These are phyloP conservation scores for Cyclotella atomus DNA, from an alignment of 108 stramenopile genomes.

Conservation along the genomic window DNA sequence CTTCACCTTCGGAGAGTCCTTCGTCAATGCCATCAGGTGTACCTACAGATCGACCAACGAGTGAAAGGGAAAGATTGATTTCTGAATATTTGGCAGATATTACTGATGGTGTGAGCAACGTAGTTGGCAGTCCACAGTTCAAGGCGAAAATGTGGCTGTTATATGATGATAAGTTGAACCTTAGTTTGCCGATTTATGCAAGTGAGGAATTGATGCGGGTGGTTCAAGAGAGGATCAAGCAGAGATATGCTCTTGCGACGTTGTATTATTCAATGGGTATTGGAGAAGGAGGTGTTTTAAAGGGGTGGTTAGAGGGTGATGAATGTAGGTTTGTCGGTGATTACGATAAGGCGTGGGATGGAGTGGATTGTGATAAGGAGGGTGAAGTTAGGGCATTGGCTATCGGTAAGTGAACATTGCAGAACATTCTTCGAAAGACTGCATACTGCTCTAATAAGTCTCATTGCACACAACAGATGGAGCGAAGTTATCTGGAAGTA, in stretches of 20 bases:
- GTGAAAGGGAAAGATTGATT: conserved; percentile 25
- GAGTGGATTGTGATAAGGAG: conserved; percentile 58
- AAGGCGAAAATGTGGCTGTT: conserved; percentile 65
- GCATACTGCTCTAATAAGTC: too few relatives aligned
- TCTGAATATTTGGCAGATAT: conserved; percentile 19
- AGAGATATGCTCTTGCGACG: conserved; percentile 69
- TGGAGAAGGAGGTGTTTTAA: conserved; percentile 31
- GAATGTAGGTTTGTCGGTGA: conserved; percentile 62
- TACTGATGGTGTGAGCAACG: conserved; percentile 37
- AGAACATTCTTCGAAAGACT: too few relatives aligned
- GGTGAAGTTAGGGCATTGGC: conserved; percentile 63
- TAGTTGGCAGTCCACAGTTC: conserved; percentile 51
- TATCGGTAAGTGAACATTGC: conserved; percentile 48
- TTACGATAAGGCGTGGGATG: conserved; percentile 53
- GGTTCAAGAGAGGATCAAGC: conserved; percentile 52
- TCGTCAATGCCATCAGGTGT: not conserved
- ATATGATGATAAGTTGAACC: conserved; percentile 35
- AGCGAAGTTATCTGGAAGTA: conserved; percentile 36
- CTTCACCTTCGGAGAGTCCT: not conserved
- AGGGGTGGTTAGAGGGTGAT: conserved; percentile 70
- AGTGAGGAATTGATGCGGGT: conserved; percentile 21
- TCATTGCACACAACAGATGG: too few relatives aligned
- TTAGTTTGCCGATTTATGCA: conserved; percentile 3
- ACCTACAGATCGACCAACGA: conserved; percentile 15
- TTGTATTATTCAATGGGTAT: conserved; percentile 64